These are phyloP conservation scores for Cystoisospora suis DNA, from an alignment of 169 alveolate species.

Conservation along the genomic window DNA sequence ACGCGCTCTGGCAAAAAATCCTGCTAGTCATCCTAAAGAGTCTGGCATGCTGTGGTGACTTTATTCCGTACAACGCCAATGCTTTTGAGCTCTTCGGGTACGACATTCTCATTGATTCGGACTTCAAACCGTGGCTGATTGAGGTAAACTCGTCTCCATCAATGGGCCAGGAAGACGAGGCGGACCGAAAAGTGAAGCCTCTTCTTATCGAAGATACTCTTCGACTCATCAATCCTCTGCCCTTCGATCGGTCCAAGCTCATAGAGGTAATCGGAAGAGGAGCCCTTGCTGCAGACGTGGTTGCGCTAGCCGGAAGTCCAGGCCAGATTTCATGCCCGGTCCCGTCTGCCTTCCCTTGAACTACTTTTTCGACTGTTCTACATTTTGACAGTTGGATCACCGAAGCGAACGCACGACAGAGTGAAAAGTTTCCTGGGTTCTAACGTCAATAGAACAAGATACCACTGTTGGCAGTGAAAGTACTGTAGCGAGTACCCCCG, in stretches of 20 bases:
- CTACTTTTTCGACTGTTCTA: no score
- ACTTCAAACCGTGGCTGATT: conserved; percentile 91
- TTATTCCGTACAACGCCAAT: conserved; percentile 32
- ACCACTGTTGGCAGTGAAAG: no score
- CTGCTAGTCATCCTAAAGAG: conserved; percentile 17
- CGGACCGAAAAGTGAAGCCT: background rate
- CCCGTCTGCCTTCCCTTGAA: no score
- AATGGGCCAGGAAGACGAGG: conserved; percentile 20
- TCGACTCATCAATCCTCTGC: background rate
- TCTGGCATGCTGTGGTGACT: conserved; percentile 11
- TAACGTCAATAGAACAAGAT: no score
- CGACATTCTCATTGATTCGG: conserved; percentile 89
- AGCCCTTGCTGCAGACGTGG: no score
- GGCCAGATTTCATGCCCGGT: no score
- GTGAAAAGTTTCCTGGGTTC: no score
- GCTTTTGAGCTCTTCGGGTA: conserved; percentile 89
- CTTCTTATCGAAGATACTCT: conserved; percentile 12
- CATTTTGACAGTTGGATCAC: no score
- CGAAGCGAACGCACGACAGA: no score
- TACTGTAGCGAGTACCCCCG: no score
- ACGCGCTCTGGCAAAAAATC: background rate
- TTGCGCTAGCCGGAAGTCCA: no score
- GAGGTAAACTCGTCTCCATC: conserved; percentile 92
- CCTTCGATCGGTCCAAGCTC: conserved; percentile 27
- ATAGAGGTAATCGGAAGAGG: background rate